Evolutionary conservation across 208 protist species (phyloP).

Genomic region (Trypanosoma mega): DNA sequence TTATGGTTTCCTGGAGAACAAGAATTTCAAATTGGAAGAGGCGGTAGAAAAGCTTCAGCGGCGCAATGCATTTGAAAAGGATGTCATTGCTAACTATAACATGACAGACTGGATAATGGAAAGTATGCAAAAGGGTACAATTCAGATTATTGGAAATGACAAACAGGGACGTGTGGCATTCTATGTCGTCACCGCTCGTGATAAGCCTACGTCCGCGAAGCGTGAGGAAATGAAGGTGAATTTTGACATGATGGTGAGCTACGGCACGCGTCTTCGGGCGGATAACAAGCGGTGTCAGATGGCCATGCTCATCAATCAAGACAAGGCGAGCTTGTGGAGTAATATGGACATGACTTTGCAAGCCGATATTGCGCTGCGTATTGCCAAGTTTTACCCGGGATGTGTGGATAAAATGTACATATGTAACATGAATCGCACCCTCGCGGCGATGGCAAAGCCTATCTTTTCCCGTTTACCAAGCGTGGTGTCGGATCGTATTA

Average conservation of each 20-base stretch:
- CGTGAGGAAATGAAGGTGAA: slow-evolving; percentile 18
- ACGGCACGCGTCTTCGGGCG: slow-evolving; percentile 20
- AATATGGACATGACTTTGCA: slow-evolving; percentile 29
- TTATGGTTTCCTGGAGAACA: slow-evolving; percentile 30
- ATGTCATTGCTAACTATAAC: slow-evolving; percentile 14
- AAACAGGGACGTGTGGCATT: slow-evolving; percentile 28
- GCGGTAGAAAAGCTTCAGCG: slow-evolving; percentile 24
- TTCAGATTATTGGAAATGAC: slow-evolving; percentile 29
- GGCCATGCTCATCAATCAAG: slow-evolving; percentile 28
- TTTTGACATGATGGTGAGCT: slow-evolving; percentile 30
- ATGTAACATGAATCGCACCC: slow-evolving; percentile 22
- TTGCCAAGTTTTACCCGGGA: slow-evolving; percentile 27
- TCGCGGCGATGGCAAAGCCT: slow-evolving; percentile 18
- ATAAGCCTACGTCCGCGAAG: slow-evolving; percentile 3
- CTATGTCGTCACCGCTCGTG: slow-evolving; percentile 23
- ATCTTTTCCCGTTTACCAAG: slow-evolving; percentile 17
- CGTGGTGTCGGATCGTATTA: slow-evolving; percentile 22
- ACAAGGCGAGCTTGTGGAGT: slow-evolving; percentile 32
- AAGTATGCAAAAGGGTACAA: slow-evolving; percentile 24
- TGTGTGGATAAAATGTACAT: slow-evolving; percentile 22
- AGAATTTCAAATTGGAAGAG: slow-evolving; percentile 29
- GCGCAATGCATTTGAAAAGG: slow-evolving; percentile 20
- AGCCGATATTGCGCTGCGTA: slow-evolving; percentile 25
- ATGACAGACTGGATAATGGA: slow-evolving; percentile 22
- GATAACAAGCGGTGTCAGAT: slow-evolving; percentile 27